Evolutionary conservation across 495 filamentous ascomycete genomes (phyloP).

Genomic region (Talaromyces adpressus): DNA sequence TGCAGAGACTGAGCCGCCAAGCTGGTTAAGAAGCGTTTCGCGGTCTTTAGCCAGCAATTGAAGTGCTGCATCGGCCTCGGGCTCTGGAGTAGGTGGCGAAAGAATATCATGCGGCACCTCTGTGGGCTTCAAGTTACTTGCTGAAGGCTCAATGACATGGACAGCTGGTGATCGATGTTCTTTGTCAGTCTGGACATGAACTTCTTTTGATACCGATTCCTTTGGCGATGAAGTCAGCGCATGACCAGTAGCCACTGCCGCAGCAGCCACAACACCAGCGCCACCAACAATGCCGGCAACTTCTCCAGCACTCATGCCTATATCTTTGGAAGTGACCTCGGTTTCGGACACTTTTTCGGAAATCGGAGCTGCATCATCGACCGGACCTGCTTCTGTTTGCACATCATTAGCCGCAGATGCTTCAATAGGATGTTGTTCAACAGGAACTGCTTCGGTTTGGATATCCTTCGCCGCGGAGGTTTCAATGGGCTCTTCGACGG

Average conservation of each 20-base stretch:
- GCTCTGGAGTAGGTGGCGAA: constrained; percentile 15
- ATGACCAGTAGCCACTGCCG: constrained; percentile 6
- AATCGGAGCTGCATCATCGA: constrained; percentile 2
- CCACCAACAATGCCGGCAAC: constrained; percentile 7
- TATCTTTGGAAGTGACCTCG: constrained; percentile 4
- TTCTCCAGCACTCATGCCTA: not conserved
- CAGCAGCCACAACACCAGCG: constrained; percentile 10
- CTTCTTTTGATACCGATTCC: constrained; percentile 9
- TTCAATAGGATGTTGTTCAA: not conserved
- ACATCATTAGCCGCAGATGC: not conserved
- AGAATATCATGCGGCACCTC: constrained; percentile 10
- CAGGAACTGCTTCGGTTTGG: constrained; percentile 5
- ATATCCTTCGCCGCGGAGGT: not conserved
- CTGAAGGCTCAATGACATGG: constrained; percentile 10
- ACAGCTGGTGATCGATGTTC: constrained; percentile 10
- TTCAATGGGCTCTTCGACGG: not conserved
- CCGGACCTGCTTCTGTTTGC: not conserved
- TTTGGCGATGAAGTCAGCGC: constrained; percentile 13
- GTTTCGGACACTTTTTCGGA: constrained; percentile 4
- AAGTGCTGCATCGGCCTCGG: constrained; percentile 32
- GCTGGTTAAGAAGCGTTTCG: constrained; percentile 26
- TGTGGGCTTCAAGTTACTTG: constrained; percentile 8
- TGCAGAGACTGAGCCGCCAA: constrained; percentile 8
- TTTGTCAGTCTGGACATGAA: constrained; percentile 3
- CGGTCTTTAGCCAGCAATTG: constrained; percentile 31